Conservation (phyloP, 2,329 filamentous ascomycete species). For the Monilinia polystroma region DNA sequence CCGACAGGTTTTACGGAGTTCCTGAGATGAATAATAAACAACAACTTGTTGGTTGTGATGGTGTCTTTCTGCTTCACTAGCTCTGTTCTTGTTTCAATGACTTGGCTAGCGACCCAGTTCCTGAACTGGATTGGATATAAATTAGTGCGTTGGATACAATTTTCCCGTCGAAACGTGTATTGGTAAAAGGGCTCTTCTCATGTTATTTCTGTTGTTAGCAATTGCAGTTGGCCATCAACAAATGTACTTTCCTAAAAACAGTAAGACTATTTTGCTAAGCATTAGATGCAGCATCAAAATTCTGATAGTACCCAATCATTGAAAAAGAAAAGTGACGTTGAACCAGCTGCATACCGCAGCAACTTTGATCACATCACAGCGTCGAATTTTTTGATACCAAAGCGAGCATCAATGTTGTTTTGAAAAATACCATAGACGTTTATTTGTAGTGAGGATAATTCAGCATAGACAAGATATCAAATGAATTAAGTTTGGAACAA, state of each 20-base stretch:
- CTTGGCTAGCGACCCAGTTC: constrained; percentile 6
- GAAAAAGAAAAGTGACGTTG: not conserved
- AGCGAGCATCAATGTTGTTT: not conserved
- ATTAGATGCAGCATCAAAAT: not conserved
- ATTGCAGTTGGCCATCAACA: not conserved
- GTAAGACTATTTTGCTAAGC: not conserved
- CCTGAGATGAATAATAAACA: not conserved
- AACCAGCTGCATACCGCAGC: not conserved
- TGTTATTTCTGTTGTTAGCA: not conserved
- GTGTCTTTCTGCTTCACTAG: constrained; percentile 7
- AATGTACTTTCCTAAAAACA: not conserved
- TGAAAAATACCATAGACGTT: not conserved
- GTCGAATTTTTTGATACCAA: not conserved
- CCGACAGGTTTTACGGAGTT: not conserved
- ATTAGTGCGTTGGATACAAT: not conserved
- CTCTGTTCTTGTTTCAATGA: not conserved
- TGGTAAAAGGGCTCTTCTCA: not conserved
- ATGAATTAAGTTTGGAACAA: not conserved
- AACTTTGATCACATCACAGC: not conserved
- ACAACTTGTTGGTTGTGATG: constrained; percentile 2
- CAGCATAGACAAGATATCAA: too few species aligned
- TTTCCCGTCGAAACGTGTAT: not conserved
- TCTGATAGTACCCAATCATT: not conserved
- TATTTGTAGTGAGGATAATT: not conserved
- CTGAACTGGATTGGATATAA: not conserved